Evolutionary conservation across 495 filamentous ascomycete genomes (phyloP), one percentile per base, ranked within the genome.

Genomic region (Sabuloglossum arenarium): DNA sequence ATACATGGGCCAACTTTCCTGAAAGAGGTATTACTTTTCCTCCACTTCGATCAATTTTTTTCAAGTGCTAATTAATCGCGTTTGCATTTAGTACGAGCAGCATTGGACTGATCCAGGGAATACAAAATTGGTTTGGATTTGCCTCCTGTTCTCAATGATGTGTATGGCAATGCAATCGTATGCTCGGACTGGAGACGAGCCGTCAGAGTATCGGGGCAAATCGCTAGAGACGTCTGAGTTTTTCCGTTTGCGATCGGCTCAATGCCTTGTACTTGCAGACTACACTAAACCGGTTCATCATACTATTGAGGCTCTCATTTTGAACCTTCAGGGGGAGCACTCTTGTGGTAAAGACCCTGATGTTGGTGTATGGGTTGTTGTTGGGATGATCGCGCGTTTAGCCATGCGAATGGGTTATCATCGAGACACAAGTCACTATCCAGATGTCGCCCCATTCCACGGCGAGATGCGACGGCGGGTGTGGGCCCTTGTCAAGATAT

Each of bases 331-430:
- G 63, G 82, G 85, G 31, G 86, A 94, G 68, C 84, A 84, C 62
- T 77, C 78, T 19, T 77, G 85, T 56, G 82, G 79, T 46, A 81
- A 79, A 69, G 87, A 95, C 60, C 77, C 84, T 11, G 89, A 96
- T 58, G 72, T 84, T 10, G 83, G 81, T 11, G 71, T 93, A 10
- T 93, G 89, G 82, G 72, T 95, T 49, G 76, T 91, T 55, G 74
- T 79, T 8, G 84, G 86, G 23, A 78, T 93, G 61, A 79, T 94
- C 58, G 80, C 85, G 25, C 80, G 90, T 56, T 70, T 95, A 55
- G 86, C 90, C 10, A 88, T 96, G 75, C 77, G 86, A 27, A 94
- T 94, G 86, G 91, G 91, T 49, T 93, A 95, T 58, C 91, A 99
- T 63, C 79, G 93, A 56, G 91, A 99, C 65, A 79, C 86, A 14